A percentile compares a stretch with the other conserved stretches of the same genome.
phyloP scores from a whole-genome alignment of 129 eudicot genomes.

The Ambrosia trifida region DNA sequence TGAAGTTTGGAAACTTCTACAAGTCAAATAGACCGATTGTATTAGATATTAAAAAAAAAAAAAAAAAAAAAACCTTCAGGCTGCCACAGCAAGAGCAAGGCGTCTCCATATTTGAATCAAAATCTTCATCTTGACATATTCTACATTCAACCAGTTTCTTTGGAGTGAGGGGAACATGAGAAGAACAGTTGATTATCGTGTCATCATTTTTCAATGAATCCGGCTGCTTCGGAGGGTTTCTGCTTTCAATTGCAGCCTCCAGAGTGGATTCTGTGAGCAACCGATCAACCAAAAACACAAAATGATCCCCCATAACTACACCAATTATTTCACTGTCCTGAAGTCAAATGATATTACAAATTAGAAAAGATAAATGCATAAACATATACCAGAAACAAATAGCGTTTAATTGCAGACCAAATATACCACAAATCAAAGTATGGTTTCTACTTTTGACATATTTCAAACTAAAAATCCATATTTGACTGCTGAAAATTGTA shows the following conservation, averaged over 20 bases:
- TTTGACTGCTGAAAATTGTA: not conserved
- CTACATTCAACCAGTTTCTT: constrained; percentile 85
- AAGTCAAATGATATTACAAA: not conserved
- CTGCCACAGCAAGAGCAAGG: constrained; percentile 98
- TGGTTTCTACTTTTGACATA: not conserved
- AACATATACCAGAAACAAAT: not conserved
- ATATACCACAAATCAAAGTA: not conserved
- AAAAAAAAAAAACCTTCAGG: constrained; percentile 63
- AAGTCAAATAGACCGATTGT: too few relatives aligned
- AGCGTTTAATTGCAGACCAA: too few relatives aligned
- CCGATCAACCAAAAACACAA: constrained; percentile 91
- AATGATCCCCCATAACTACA: constrained; percentile 87
- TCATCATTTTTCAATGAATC: constrained; percentile 32
- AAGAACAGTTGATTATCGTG: constrained; percentile 38
- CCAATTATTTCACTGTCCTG: constrained; percentile 18
- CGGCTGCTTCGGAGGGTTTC: constrained; percentile 49
- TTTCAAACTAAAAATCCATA: not conserved
- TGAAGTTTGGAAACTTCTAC: too few relatives aligned
- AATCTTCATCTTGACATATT: constrained; percentile 93
- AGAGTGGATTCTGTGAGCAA: constrained; percentile 91
- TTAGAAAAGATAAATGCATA: not conserved
- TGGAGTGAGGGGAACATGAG: constrained; percentile 50
- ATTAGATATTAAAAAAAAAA: too few relatives aligned
- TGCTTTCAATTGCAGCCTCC: constrained; percentile 88
- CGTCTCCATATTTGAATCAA: constrained; percentile 78